phyloP scores from a whole-genome alignment of 2,329 filamentous ascomycete species.

The Aureobasidium leucospermi region DNA sequence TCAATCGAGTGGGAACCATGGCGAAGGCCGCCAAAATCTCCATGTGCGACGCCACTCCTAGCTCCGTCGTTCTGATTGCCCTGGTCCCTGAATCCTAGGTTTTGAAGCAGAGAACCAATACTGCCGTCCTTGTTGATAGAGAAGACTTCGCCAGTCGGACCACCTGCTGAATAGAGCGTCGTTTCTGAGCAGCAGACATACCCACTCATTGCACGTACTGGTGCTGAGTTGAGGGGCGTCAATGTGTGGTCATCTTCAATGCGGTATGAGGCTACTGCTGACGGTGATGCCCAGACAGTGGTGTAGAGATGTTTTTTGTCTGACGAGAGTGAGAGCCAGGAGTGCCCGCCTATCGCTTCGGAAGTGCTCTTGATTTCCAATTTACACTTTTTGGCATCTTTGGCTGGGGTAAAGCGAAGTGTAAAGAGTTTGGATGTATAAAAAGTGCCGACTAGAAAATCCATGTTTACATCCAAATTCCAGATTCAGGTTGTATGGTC shows the following conservation, averaged over 20 bases:
- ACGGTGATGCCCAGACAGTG: constrained; percentile 30
- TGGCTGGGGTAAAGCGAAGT: constrained; percentile 23
- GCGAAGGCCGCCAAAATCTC: constrained; percentile 28
- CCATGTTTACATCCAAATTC: constrained; percentile 19
- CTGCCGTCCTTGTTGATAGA: constrained; percentile 23
- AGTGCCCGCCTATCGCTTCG: constrained; percentile 27
- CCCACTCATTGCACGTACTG: constrained; percentile 24
- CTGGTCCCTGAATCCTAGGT: constrained; percentile 25
- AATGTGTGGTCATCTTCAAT: constrained; percentile 22
- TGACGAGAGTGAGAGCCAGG: constrained; percentile 28
- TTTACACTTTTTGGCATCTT: constrained; percentile 2
- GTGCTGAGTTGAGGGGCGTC: constrained; percentile 26
- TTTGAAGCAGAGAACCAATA: constrained; percentile 26
- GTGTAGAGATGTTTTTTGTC: constrained; percentile 25
- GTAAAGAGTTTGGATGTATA: constrained; percentile 26
- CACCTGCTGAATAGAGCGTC: constrained; percentile 28
- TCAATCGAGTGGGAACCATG: constrained; percentile 29
- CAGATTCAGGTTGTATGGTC: background rate
- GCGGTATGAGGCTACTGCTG: constrained; percentile 26
- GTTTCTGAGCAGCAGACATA: constrained; percentile 23
- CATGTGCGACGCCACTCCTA: constrained; percentile 25
- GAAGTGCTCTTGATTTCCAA: constrained; percentile 20
- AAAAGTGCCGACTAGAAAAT: constrained; percentile 30
- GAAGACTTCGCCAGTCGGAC: constrained; percentile 29
- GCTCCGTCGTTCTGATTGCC: constrained; percentile 21